Percentiles rank a stretch among this genome's conserved stretches.
phyloP scores from a whole-genome alignment of 352 stramenopile species.

The Vaucheria bursata region DNA sequence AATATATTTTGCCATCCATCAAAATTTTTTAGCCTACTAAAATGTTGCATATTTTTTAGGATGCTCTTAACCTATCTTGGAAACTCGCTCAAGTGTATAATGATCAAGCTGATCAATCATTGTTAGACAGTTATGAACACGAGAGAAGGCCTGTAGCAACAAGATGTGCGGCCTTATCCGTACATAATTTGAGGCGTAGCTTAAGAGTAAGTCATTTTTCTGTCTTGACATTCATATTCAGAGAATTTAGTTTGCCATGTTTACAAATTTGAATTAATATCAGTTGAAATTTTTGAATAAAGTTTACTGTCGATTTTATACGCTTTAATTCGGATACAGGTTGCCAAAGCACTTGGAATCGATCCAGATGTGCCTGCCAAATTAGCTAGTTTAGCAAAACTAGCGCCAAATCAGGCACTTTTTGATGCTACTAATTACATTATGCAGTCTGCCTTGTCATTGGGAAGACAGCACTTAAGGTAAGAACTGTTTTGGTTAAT shows the following conservation, averaged over 20 bases:
- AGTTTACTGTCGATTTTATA: too few species aligned
- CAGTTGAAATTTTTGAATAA: too few species aligned
- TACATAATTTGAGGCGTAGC: slow-evolving; percentile 32
- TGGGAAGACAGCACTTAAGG: slow-evolving; percentile 2
- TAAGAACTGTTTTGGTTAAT: too few species aligned
- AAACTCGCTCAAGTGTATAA: slow-evolving; percentile 68
- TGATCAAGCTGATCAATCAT: slow-evolving; percentile 20
- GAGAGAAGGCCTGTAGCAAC: slow-evolving; percentile 34
- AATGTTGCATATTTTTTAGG: too few species aligned
- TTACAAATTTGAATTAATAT: too few species aligned
- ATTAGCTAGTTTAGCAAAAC: background rate
- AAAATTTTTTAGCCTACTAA: too few species aligned
- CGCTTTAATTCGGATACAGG: too few species aligned
- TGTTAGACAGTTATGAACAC: slow-evolving; percentile 62
- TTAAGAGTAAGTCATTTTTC: slow-evolving; percentile 14
- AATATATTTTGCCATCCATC: too few species aligned
- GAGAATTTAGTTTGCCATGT: too few species aligned
- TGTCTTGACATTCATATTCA: too few species aligned
- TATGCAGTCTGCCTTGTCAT: background rate
- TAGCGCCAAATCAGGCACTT: background rate
- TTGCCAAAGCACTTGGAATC: slow-evolving; percentile 20
- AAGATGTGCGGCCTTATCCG: slow-evolving; percentile 26
- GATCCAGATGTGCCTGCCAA: slow-evolving; percentile 11
- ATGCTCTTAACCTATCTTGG: slow-evolving; percentile 81
- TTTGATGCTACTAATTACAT: background rate